A percentile compares a stretch with the other conserved stretches of the same genome.
Evolutionary conservation across 495 filamentous ascomycete genomes (phyloP).

Genomic region (Glonium stellatum): DNA sequence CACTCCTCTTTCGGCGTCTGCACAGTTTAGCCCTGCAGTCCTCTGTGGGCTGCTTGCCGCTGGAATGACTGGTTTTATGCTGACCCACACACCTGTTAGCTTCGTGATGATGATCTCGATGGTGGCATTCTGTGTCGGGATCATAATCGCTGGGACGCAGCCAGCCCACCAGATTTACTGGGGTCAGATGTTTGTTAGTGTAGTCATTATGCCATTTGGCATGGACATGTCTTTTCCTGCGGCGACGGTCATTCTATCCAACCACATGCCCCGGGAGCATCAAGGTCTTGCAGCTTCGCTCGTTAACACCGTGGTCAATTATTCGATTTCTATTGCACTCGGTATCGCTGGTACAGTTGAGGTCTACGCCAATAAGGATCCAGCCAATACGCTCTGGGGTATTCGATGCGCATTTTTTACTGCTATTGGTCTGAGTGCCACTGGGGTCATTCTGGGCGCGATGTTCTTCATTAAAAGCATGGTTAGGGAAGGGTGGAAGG

Average conservation of each 20-base stretch:
- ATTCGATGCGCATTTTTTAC: constrained; percentile 27
- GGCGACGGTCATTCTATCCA: constrained; percentile 29
- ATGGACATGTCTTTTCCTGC: constrained; percentile 36
- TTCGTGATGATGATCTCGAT: constrained; percentile 32
- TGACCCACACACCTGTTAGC: constrained; percentile 29
- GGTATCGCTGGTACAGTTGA: constrained; percentile 32
- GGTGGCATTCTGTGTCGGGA: constrained; percentile 30
- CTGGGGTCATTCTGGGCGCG: constrained; percentile 23
- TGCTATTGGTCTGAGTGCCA: constrained; percentile 22
- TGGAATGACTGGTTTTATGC: constrained; percentile 27
- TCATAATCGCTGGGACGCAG: constrained; percentile 20
- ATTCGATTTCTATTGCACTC: constrained; percentile 32
- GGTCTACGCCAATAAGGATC: constrained; percentile 13
- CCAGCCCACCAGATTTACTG: constrained; percentile 29
- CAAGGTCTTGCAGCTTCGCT: constrained; percentile 30
- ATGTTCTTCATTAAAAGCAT: constrained; percentile 27
- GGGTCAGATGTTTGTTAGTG: constrained; percentile 29
- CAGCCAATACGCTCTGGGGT: background rate
- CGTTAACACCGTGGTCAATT: constrained; percentile 31
- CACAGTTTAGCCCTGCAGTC: constrained; percentile 26
- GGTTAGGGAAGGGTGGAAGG: constrained; percentile 28
- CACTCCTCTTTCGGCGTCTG: constrained; percentile 23
- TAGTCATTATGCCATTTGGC: constrained; percentile 34
- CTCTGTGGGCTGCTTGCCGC: constrained; percentile 27
- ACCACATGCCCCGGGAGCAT: constrained; percentile 31